These are phyloP conservation scores for Trichosporon coremiiforme DNA, from an alignment of 1,284 basidiomycete species.

Conservation along the genomic window DNA sequence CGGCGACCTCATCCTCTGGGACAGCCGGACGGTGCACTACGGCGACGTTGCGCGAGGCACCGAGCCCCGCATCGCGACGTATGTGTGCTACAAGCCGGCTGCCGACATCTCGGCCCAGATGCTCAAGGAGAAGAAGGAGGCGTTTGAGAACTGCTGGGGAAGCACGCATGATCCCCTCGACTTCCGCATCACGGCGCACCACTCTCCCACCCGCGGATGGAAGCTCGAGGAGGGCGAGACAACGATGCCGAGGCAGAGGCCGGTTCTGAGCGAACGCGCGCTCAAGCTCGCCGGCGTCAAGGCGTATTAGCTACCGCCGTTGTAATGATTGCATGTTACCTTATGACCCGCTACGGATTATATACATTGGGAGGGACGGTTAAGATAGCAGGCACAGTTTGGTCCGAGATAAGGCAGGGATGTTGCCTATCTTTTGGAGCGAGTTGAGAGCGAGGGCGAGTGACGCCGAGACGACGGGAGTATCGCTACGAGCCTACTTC, in stretches of 20 bases:
- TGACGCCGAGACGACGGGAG: not conserved
- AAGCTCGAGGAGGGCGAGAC: conserved; percentile 38
- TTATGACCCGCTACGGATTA: not conserved
- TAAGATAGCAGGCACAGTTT: too few relatives aligned
- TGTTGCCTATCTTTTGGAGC: too few relatives aligned
- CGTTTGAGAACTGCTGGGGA: conserved; percentile 34
- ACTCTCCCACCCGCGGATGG: conserved; percentile 24
- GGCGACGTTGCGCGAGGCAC: conserved; percentile 42
- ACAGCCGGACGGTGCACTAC: conserved; percentile 42
- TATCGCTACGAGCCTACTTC: not conserved
- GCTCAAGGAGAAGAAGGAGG: conserved; percentile 34
- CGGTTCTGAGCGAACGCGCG: conserved; percentile 34
- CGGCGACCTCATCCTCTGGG: conserved; percentile 48
- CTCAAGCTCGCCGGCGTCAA: conserved; percentile 38
- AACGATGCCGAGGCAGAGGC: conserved; percentile 24
- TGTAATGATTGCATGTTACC: not conserved
- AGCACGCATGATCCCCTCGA: conserved; percentile 48
- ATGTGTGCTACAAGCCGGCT: conserved; percentile 52
- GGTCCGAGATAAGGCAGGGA: too few relatives aligned
- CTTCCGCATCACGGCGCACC: conserved; percentile 33
- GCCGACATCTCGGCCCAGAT: conserved; percentile 36
- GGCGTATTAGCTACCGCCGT: conserved; percentile 29
- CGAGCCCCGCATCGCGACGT: conserved; percentile 45
- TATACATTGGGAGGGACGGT: too few relatives aligned
- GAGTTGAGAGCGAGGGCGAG: too few relatives aligned